Conservation (phyloP, 2,329 filamentous ascomycete genomes). For the Fragosphaeria purpurea region DNA sequence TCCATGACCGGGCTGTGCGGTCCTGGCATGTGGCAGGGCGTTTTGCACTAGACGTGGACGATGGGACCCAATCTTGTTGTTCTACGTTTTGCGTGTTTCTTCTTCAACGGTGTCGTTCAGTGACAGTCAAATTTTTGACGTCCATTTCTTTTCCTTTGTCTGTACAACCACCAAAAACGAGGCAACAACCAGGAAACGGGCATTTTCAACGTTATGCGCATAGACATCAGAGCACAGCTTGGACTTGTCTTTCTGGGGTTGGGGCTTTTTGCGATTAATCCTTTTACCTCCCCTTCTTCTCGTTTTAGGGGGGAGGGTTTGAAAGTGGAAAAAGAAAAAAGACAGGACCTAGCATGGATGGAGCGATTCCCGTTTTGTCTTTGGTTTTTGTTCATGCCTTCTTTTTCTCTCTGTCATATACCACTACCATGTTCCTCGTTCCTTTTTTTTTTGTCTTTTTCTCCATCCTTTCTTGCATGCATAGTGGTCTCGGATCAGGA, state of each 20-base stretch:
- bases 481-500: conserved; percentile 9
- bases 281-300: not conserved
- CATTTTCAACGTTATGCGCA: not conserved
- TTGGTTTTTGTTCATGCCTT: not conserved
- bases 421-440: too few relatives aligned
- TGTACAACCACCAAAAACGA: conserved; percentile 3
- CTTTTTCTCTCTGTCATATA: not conserved
- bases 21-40: conserved; percentile 57
- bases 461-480: conserved; percentile 1
- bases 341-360: conserved; percentile 1
- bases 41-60: conserved; percentile 38
- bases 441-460: not conserved
- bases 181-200: not conserved
- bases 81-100: conserved; percentile 9
- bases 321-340: conserved; percentile 2
- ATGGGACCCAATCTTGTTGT: not conserved
- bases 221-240: not conserved
- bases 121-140: conserved; percentile 21
- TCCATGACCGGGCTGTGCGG: conserved; percentile 41
- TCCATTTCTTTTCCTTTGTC: conserved; percentile 10
- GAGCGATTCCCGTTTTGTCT: not conserved
- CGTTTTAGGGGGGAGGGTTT: conserved; percentile 7
- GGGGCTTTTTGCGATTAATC: too few relatives aligned
- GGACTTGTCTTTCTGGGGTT: not conserved
- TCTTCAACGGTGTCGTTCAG: conserved; percentile 1